Evolutionary conservation across 768 basidiomycete genomes (phyloP), one percentile per base, ranked within the genome.

Genomic region (Trametes elegans): DNA sequence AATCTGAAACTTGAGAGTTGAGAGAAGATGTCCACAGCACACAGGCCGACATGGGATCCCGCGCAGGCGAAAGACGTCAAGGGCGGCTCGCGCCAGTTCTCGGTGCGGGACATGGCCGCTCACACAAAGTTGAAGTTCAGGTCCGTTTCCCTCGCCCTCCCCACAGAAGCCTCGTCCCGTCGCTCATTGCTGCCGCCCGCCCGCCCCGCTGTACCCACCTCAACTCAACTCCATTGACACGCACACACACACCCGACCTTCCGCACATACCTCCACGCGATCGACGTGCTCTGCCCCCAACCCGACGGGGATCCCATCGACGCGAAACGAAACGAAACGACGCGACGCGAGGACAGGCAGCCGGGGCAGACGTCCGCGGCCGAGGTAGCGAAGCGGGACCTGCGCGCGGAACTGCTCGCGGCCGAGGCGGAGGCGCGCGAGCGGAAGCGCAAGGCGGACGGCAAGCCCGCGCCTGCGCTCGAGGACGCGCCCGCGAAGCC

Each of bases 41-140:
- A 94, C 70, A 84, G 92, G 74, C 92, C 92, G 64, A 95, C 92
- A 83, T 98, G 95, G 95, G 91, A 95, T 62, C 96, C 96, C 2
- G 94, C 95, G 0, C 91, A 95, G 71, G 96, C 91, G 29, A 84
- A 85, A 64, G 93, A 97, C 73, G 86, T 93, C 58, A 93, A 91
- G 69, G 89, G 90, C 3, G 93, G 92, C 54, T 94, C 93, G 47
- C 84, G 92, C 55, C 93, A 96, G 67, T 93, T 87, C 74, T 96
- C 93, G 5, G 88, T 91, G 66, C 83, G 90, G 58, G 93, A 97
- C 69, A 89, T 98, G 82, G 92, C 96, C 6, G 79, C 92, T 2
- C 90, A 98, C 70, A 99, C 96, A 1, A 96, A 97, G 72, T 88
- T 99, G 63, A 99, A 99, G 76, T 99, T 99, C 74, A 86, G 96